These are phyloP conservation scores for Zygoascus bituminiphila DNA, from an alignment of 805 yeast species.

Conservation along the genomic window DNA sequence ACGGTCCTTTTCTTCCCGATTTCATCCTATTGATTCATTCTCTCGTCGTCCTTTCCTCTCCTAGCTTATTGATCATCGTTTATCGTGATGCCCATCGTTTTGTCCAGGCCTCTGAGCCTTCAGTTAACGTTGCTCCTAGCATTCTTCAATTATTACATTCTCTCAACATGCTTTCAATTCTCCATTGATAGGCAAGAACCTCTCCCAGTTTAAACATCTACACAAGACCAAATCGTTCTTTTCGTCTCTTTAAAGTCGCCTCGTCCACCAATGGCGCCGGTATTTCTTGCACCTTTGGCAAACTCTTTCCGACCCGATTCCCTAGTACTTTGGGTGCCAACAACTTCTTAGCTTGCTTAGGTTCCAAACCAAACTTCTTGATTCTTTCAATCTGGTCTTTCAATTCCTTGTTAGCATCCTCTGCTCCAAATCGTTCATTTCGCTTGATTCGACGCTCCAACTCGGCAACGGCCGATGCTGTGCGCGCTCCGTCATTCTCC, in stretches of 20 bases:
- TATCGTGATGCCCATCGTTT: no score
- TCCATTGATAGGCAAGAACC: no score
- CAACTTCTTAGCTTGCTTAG: constrained; percentile 5
- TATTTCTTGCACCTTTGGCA: background rate
- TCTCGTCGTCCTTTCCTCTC: no score
- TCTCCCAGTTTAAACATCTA: no score
- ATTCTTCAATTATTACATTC: no score
- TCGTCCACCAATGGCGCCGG: constrained; percentile 8
- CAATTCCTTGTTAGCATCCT: constrained; percentile 39
- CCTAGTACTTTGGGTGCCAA: constrained; percentile 2
- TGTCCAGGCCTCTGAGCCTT: no score
- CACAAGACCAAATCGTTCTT: constrained; percentile 14
- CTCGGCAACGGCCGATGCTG: constrained; percentile 53
- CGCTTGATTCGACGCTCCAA: constrained; percentile 60
- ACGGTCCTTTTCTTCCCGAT: no score
- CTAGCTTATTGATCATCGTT: no score
- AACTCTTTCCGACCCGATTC: background rate
- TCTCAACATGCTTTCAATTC: no score
- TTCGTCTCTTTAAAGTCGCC: constrained; percentile 18
- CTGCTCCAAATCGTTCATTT: constrained; percentile 67
- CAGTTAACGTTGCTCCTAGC: no score
- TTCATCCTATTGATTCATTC: no score
- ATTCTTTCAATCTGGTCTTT: constrained; percentile 61
- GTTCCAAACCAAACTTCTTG: constrained; percentile 63
- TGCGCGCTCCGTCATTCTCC: constrained; percentile 17